Evolutionary conservation across 1,139 yeast genomes (phyloP).

Genomic region (Protomyces inouyei): DNA sequence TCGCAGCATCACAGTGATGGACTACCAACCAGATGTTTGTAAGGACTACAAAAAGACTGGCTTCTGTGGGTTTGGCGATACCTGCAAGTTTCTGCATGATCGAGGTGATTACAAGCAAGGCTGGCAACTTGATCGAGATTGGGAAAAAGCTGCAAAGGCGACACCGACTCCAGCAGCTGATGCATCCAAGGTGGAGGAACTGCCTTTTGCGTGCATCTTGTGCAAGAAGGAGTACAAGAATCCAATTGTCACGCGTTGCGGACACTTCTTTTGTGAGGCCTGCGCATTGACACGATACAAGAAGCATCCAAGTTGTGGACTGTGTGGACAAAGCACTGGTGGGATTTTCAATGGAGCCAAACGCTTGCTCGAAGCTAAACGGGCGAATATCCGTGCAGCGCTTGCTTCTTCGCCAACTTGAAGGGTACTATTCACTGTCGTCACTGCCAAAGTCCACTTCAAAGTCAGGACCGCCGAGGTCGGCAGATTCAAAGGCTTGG

Average conservation of each 20-base stretch:
- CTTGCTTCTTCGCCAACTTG: not conserved
- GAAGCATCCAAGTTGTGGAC: slow-evolving; percentile 49
- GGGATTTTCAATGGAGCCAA: slow-evolving; percentile 49
- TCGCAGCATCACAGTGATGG: slow-evolving; percentile 69
- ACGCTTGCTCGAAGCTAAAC: slow-evolving; percentile 30
- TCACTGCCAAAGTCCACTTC: slow-evolving; percentile 2
- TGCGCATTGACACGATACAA: slow-evolving; percentile 57
- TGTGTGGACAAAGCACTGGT: slow-evolving; percentile 56
- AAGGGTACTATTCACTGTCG: not conserved
- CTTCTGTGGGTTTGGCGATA: slow-evolving; percentile 94
- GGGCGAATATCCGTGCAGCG: slow-evolving; percentile 1
- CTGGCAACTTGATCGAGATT: slow-evolving; percentile 64
- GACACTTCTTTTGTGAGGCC: slow-evolving; percentile 60
- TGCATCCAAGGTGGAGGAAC: slow-evolving; percentile 36
- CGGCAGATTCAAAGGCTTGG: not conserved
- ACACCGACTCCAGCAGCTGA: not conserved
- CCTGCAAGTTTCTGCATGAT: slow-evolving; percentile 85
- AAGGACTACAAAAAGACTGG: slow-evolving; percentile 91
- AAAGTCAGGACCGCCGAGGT: not conserved
- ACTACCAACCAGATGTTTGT: slow-evolving; percentile 91
- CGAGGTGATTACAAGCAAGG: slow-evolving; percentile 66
- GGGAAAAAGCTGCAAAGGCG: slow-evolving; percentile 49
- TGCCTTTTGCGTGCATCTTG: slow-evolving; percentile 62
- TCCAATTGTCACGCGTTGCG: slow-evolving; percentile 62
- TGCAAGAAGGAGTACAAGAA: slow-evolving; percentile 54